Base-by-base conservation (phyloP, 805 yeast species). In the Yarrowia keelungensis region DNA sequence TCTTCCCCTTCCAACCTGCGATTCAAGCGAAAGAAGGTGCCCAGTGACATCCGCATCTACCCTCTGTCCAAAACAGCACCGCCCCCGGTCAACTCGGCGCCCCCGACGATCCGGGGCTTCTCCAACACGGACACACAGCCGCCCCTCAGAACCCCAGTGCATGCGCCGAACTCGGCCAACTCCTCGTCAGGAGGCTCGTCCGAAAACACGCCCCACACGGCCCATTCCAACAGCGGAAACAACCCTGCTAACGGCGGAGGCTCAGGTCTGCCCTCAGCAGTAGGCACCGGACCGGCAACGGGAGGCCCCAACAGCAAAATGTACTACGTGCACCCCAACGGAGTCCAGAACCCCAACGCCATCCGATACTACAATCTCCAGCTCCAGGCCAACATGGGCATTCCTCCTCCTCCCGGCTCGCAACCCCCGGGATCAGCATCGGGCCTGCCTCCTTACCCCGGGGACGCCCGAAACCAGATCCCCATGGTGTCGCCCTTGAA, bases 81-180 rank as follows among this genome's bases (percentile, higher is more conserved):
- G 3, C 65, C 51, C 5, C 65, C 65, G 12, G 42, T 59, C 65
- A 59, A 59, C 51, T 59, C 65, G n/a, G 65, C 65, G 12, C 65
- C 65, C 8, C 51, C 65, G 15, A 59, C 65, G 26, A 16, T 59
- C 19, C 39, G 65, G 12, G 42, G 19, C 42, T 59, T 59, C 41
- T 42, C 61, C 8, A 4, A n/a, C 15, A 14, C 64, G 9, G 51
- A 59, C 8, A n/a, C 47, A 16, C 65, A 59, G 14, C 51, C 41
- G 41, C 50, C 50, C 5, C 42, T 59, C 11, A 26, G 65, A 45
- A 59, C 65, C 41, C 65, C 65, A 39, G 65, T 59, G 32, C 65
- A 59, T 59, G 65, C 65, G 35, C 65, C 65, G 12, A 59, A 59
- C 65, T 59, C 65, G 51, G 65, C 65, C 51, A 59, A 59, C 51